These are phyloP conservation scores for Wickerhamomyces queroliae DNA, from an alignment of 805 yeast genomes.

Conservation along the genomic window DNA sequence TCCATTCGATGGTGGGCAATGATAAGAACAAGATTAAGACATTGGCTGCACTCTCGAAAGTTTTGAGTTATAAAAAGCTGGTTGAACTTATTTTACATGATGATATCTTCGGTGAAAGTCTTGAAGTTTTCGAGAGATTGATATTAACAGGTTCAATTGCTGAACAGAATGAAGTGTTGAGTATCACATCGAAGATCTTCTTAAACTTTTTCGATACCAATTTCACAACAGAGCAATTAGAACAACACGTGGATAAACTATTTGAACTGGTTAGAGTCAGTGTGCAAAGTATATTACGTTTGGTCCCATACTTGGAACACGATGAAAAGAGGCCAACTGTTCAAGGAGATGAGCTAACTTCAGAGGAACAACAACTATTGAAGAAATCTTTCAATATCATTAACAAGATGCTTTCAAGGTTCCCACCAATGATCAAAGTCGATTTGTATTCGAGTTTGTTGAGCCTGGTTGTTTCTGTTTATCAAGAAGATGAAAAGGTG, in stretches of 20 bases:
- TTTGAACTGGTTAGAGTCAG: slow-evolving; percentile 75
- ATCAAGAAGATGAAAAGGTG: slow-evolving; percentile 28
- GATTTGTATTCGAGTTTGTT: slow-evolving; percentile 73
- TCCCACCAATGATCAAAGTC: slow-evolving; percentile 61
- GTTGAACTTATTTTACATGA: slow-evolving; percentile 58
- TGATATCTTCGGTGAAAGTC: slow-evolving; percentile 64
- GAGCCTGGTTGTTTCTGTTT: slow-evolving; percentile 53
- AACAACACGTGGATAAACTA: slow-evolving; percentile 64
- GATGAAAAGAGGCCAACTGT: background rate
- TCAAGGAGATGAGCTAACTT: slow-evolving; percentile 4
- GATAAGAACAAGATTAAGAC: slow-evolving; percentile 27
- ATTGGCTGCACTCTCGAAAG: slow-evolving; percentile 44
- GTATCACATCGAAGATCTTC: slow-evolving; percentile 55
- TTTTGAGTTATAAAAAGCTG: slow-evolving; percentile 52
- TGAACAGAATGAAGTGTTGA: slow-evolving; percentile 43
- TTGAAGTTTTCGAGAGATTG: slow-evolving; percentile 71
- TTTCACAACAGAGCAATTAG: slow-evolving; percentile 33
- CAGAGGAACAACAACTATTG: slow-evolving; percentile 33
- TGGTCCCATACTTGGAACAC: slow-evolving; percentile 36
- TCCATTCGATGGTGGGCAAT: slow-evolving; percentile 59
- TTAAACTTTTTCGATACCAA: slow-evolving; percentile 32
- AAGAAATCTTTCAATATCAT: slow-evolving; percentile 46
- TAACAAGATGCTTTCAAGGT: slow-evolving; percentile 54
- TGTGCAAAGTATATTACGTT: slow-evolving; percentile 53
- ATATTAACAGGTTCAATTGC: slow-evolving; percentile 46